These are phyloP conservation scores for Oxytropis ochrocephala DNA, from an alignment of 306 rosid species.

Conservation along the genomic window DNA sequence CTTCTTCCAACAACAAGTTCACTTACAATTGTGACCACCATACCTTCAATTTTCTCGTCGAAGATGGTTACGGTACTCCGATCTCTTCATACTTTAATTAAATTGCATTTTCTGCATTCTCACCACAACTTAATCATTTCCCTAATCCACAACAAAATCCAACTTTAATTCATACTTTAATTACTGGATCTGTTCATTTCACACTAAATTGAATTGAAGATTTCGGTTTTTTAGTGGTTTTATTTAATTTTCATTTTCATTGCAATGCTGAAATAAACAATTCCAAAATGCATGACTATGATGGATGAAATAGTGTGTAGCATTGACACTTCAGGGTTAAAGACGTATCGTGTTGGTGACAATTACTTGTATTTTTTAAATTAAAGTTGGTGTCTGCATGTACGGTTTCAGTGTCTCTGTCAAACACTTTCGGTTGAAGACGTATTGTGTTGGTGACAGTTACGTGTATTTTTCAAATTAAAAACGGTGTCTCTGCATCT, in stretches of 20 bases:
- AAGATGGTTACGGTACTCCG: conserved; percentile 80
- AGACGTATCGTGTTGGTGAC: no score
- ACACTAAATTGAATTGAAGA: not conserved
- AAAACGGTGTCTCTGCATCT: no score
- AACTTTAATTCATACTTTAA: conserved; percentile 22
- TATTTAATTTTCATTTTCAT: not conserved
- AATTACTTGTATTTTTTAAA: no score
- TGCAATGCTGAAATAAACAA: not conserved
- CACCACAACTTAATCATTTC: not conserved
- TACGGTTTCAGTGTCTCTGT: no score
- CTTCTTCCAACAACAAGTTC: conserved; percentile 84
- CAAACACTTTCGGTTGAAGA: no score
- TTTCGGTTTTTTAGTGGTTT: not conserved
- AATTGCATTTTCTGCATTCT: not conserved
- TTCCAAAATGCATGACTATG: no score
- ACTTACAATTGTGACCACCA: conserved; percentile 86
- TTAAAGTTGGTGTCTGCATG: no score
- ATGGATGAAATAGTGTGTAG: not conserved
- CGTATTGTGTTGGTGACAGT: no score
- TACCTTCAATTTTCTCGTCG: conserved; percentile 79
- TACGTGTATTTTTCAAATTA: no score
- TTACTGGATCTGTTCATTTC: conserved; percentile 37
- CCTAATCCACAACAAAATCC: not conserved
- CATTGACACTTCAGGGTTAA: no score
- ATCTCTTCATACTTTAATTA: not conserved